Evolutionary conservation across 345 rosid genomes (phyloP), one percentile per base, ranked within the genome.

Genomic region (Punica granatum): DNA sequence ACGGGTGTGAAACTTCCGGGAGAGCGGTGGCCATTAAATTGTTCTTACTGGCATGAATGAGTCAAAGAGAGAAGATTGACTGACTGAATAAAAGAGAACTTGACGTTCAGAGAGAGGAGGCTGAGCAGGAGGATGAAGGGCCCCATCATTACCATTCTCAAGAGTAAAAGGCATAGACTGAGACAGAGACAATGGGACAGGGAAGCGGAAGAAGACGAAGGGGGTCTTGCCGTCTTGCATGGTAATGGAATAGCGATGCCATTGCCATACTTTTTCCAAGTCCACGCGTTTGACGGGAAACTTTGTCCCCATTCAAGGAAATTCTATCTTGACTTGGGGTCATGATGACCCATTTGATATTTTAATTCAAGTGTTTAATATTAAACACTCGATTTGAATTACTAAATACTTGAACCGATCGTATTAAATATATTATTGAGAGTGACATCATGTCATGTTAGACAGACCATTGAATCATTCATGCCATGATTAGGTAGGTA

Each of bases 261-360:
- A 19, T 19, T 44, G 48, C 54, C 26, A 4, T 28, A 46, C 0
- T 53, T 11, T 49, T 43, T 41, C 60, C 60, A 49, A 43, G 4
- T 69, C 60, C 6, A 48, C 66, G 72, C 65, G 66, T 61, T 44
- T 36, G 49, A 37, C 0, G 32, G 67, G 65, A 63, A 31, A 69
- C 26, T n/a, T n/a, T n/a, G n/a, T n/a, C n/a, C n/a, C n/a, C n/a
- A n/a, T n/a, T n/a, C n/a, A n/a, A n/a, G n/a, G n/a, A n/a, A n/a
- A n/a, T n/a, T n/a, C n/a, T n/a, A n/a, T n/a, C n/a, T n/a, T n/a
- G n/a, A n/a, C n/a, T n/a, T n/a, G n/a, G n/a, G n/a, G n/a, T n/a
- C n/a, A n/a, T n/a, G n/a, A n/a, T n/a, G n/a, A n/a, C n/a, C n/a
- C n/a, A n/a, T n/a, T n/a, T n/a, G n/a, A n/a, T n/a, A n/a, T n/a